Conservation (phyloP, 2,329 filamentous ascomycete genomes). For the Neobulgaria alba region DNA sequence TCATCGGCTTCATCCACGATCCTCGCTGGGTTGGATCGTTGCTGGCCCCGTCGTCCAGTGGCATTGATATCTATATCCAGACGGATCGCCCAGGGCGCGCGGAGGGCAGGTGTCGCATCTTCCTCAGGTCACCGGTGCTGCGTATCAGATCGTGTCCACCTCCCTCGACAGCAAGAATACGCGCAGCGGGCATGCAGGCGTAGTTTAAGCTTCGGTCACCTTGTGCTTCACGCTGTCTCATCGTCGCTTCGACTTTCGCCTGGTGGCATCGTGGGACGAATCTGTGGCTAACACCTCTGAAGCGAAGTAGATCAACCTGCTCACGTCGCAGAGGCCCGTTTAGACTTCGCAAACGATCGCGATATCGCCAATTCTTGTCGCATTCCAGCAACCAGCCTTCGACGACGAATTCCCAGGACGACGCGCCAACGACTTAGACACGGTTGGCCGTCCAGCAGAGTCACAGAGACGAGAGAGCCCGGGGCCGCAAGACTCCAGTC, state of each 20-base stretch:
- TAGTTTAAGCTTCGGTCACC: conserved; percentile 25
- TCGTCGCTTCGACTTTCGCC: conserved; percentile 14
- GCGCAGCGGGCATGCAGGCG: conserved; percentile 7
- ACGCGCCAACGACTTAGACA: conserved; percentile 4
- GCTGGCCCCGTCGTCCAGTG: too few species aligned
- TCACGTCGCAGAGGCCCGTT: conserved; percentile 19
- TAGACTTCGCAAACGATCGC: conserved; percentile 9
- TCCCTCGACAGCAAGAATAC: conserved; percentile 6
- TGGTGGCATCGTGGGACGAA: conserved; percentile 11
- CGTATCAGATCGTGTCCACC: background rate
- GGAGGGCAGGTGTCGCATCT: background rate
- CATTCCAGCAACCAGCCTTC: conserved; percentile 7
- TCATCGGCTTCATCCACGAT: conserved; percentile 2
- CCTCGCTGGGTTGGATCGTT: too few species aligned
- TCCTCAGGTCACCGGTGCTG: background rate
- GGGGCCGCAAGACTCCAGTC: too few species aligned
- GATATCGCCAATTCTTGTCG: conserved; percentile 9
- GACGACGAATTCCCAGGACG: conserved; percentile 4
- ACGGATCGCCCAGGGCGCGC: too few species aligned
- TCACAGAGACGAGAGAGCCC: background rate
- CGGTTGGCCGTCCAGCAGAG: background rate
- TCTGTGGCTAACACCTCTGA: conserved; percentile 24
- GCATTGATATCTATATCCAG: too few species aligned
- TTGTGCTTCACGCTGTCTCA: conserved; percentile 24
- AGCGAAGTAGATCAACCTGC: conserved; percentile 20